Base-by-base conservation (phyloP, 2,329 filamentous ascomycete species). In the Ophiostoma fasciatum region DNA sequence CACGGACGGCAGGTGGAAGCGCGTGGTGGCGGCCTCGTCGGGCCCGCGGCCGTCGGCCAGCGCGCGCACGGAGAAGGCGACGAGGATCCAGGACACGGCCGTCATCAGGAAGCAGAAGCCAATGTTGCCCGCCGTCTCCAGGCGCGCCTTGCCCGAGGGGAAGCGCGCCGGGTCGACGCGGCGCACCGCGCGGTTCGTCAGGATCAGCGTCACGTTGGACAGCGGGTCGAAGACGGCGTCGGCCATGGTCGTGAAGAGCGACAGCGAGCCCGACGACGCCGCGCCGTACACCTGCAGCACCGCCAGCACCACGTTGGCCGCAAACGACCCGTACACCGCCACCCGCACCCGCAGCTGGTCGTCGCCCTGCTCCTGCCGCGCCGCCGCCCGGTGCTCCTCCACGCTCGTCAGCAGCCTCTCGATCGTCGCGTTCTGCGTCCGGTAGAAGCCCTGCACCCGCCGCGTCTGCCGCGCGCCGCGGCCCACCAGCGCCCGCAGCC, bases 41-140 rank as follows among this genome's bases (percentile, higher is more conserved):
- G n/a, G n/a, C 2, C n/a, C 5, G 21, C 58, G 59, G 5, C 57
- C 57, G 30, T 64, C 58, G 1, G 61, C 65, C 3, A 96, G 64
- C 39, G 92, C 78, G 37, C 75, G 71, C 20, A 74, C 66, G 1
- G 87, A 85, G 54, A 94, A 83, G 17, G 88, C 84, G 48, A 98
- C 90, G 38, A 98, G 74, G 51, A 96, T 84, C 45, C 92, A 66
- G 0, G 85, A 94, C 7, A 96, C 88, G 9, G 84, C 66, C 15
- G 78, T 85, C 90, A 98, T 96, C 48, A 98, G 66, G 57, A 93
- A 93, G 59, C 85, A 94, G 58, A 98, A 98, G 41, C 80, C 75
- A 45, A 96, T 94, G 51, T 96, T 98, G 35, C 90, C 90, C 0
- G 87, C 82, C 0, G 87, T 96, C 59, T 96, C 88, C 43, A 98